phyloP scores from a whole-genome alignment of 768 basidiomycete species.

The Wakefieldia striispora region DNA sequence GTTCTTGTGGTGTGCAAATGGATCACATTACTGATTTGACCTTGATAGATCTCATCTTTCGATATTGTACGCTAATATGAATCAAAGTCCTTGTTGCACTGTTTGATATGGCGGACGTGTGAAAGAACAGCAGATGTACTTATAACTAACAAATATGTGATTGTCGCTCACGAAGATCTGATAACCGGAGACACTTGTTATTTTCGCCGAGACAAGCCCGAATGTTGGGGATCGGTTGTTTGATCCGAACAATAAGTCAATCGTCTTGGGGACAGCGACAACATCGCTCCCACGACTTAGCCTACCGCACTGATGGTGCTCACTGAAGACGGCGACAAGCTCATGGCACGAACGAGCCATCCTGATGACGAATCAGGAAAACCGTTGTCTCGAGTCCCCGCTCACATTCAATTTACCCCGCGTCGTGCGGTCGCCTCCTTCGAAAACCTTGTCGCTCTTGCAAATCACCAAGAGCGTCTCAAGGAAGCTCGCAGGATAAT shows the following conservation, averaged over 20 bases:
- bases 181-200: too few species aligned
- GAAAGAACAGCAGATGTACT: too few species aligned
- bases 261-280: too few species aligned
- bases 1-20: not conserved
- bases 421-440: conserved; percentile 66
- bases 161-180: too few species aligned
- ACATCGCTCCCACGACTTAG: not conserved
- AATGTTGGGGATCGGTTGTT: not conserved
- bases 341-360: not conserved
- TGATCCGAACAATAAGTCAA: too few species aligned
- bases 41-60: conserved; percentile 4
- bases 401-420: conserved; percentile 54
- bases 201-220: too few species aligned
- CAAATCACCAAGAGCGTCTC: conserved; percentile 77
- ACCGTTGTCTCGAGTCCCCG: conserved; percentile 20
- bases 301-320: conserved; percentile 11
- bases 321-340: conserved; percentile 3
- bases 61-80: conserved; percentile 15
- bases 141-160: too few species aligned
- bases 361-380: not conserved
- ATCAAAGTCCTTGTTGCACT: conserved; percentile 1
- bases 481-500: conserved; percentile 75
- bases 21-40: conserved; percentile 12
- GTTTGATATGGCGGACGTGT: too few species aligned
- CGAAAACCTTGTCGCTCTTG: conserved; percentile 80